These are phyloP conservation scores for Mollisiaceae sp. DNA, from an alignment of 2,329 filamentous ascomycete species.

Conservation along the genomic window DNA sequence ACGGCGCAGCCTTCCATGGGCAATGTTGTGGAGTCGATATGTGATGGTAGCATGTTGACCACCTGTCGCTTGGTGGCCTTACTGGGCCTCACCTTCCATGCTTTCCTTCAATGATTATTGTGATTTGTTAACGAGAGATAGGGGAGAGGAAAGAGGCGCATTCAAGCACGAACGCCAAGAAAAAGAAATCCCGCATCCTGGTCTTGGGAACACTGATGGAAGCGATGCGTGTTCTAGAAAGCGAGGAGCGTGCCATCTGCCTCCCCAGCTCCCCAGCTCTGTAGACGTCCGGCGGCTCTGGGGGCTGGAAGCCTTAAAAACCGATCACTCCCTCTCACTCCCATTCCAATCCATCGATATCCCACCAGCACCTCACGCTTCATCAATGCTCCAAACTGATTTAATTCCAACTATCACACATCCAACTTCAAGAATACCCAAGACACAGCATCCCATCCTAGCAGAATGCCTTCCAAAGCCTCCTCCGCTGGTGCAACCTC, in stretches of 20 bases:
- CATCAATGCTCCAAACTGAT: neutral
- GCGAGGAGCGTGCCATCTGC: too few relatives aligned
- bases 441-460: too few relatives aligned
- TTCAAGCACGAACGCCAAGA: neutral
- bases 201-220: neutral
- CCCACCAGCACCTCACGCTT: neutral
- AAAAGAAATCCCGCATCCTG: slow-evolving; percentile 1
- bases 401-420: neutral
- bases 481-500: neutral
- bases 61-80: slow-evolving; percentile 7
- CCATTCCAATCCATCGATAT: neutral
- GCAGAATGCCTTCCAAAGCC: slow-evolving; percentile 2
- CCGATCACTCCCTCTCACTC: too few relatives aligned
- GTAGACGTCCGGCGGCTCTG: too few relatives aligned
- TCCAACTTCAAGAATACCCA: too few relatives aligned
- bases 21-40: neutral
- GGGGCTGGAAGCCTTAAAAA: too few relatives aligned
- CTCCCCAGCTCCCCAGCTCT: too few relatives aligned
- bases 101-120: neutral
- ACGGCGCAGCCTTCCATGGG: neutral
- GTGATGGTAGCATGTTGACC: neutral
- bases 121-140: neutral
- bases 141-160: neutral
- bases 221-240: neutral
- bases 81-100: too few relatives aligned